These are phyloP conservation scores for Cutaneotrichosporon mucoides DNA, from an alignment of 1,284 basidiomycete species.

Conservation along the genomic window DNA sequence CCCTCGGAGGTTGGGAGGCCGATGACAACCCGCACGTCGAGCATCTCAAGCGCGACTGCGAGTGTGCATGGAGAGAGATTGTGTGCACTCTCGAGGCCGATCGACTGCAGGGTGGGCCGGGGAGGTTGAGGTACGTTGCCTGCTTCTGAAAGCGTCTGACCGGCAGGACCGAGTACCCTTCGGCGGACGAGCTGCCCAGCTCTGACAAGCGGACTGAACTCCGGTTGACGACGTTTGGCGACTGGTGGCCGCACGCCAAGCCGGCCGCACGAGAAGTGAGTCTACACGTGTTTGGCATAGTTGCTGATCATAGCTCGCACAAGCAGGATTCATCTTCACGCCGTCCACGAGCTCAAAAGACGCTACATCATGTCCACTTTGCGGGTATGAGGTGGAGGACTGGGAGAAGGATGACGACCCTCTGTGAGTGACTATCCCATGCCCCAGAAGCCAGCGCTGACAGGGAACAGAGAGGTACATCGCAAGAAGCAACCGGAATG, in stretches of 20 bases:
- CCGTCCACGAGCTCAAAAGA: slow-evolving; percentile 62
- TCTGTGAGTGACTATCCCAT: slow-evolving; percentile 46
- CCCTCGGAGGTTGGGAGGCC: slow-evolving; percentile 70
- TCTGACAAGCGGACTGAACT: slow-evolving; percentile 65
- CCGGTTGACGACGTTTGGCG: slow-evolving; percentile 63
- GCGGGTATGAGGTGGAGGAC: slow-evolving; percentile 64
- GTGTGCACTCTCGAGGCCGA: slow-evolving; percentile 60
- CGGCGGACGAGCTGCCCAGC: slow-evolving; percentile 60
- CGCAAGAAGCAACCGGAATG: slow-evolving; percentile 35
- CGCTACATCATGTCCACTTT: slow-evolving; percentile 71
- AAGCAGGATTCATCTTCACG: slow-evolving; percentile 73
- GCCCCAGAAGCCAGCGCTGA: not conserved
- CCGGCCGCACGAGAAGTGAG: slow-evolving; percentile 66
- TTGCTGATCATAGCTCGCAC: slow-evolving; percentile 61
- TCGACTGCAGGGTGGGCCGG: slow-evolving; percentile 17
- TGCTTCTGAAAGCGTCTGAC: not conserved
- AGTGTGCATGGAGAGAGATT: slow-evolving; percentile 70
- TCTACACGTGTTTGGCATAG: not conserved
- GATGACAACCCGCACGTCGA: slow-evolving; percentile 75
- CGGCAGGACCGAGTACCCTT: slow-evolving; percentile 56
- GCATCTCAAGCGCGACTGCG: slow-evolving; percentile 62
- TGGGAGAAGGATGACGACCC: slow-evolving; percentile 80
- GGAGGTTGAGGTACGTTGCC: slow-evolving; percentile 10
- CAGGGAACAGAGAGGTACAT: slow-evolving; percentile 24
- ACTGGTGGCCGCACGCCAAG: slow-evolving; percentile 68